Evolutionary conservation across 306 rosid genomes (phyloP).

Genomic region (Vigna nakashimae): DNA sequence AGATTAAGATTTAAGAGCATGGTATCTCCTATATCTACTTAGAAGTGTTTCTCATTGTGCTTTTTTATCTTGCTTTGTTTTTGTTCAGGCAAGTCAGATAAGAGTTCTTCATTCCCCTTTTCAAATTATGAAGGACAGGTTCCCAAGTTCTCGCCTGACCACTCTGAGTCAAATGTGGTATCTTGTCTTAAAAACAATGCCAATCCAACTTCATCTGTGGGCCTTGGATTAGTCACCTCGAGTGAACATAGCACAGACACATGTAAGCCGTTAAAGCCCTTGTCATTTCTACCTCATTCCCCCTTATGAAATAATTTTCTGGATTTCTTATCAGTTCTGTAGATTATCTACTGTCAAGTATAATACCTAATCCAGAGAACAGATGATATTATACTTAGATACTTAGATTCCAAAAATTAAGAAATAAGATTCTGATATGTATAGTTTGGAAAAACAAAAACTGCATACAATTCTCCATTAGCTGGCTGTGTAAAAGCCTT

Average conservation of each 20-base stretch:
- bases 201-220: slow-evolving; percentile 19
- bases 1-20: slow-evolving; percentile 6
- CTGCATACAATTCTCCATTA: not conserved
- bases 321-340: not conserved
- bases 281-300: not conserved
- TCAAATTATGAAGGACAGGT: slow-evolving; percentile 31
- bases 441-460: slow-evolving; percentile 3
- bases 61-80: slow-evolving; percentile 1
- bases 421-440: not conserved
- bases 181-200: slow-evolving; percentile 41
- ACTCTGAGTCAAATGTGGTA: slow-evolving; percentile 42
- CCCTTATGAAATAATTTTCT: slow-evolving; percentile 22
- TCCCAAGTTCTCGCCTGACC: slow-evolving; percentile 31
- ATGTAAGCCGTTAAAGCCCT: slow-evolving; percentile 32
- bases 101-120: slow-evolving; percentile 39
- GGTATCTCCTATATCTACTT: slow-evolving; percentile 14
- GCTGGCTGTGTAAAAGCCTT: not conserved
- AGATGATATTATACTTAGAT: slow-evolving; percentile 7
- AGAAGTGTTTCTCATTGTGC: not conserved
- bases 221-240: slow-evolving; percentile 11
- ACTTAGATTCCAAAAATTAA: not conserved
- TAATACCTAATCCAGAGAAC: slow-evolving; percentile 13
- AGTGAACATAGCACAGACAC: slow-evolving; percentile 30
- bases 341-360: slow-evolving; percentile 15
- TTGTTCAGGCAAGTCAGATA: slow-evolving; percentile 55